A percentile compares a stretch with the other conserved stretches of the same genome.
phyloP scores from a whole-genome alignment of 139 green algal species.

The Chlamydomonas urium region DNA sequence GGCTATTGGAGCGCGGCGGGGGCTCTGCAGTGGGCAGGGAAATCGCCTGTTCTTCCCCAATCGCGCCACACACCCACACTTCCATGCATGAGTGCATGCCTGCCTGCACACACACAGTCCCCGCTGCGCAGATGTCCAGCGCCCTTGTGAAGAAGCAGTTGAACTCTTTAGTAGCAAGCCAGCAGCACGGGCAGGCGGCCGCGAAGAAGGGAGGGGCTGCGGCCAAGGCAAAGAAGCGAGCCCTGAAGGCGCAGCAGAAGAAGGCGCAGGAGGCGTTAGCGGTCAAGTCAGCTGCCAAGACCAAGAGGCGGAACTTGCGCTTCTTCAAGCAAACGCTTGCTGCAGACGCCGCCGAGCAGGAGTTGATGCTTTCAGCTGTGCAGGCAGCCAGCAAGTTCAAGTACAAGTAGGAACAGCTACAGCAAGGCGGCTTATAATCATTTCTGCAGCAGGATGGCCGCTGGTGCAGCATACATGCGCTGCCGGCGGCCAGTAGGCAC shows the following conservation, averaged over 20 bases:
- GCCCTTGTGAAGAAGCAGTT: conserved; percentile 42
- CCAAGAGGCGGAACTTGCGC: conserved; percentile 38
- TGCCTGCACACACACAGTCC: too few relatives aligned
- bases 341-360: conserved; percentile 1
- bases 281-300: neutral
- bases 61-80: too few relatives aligned
- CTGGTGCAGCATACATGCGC: too few relatives aligned
- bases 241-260: conserved; percentile 30
- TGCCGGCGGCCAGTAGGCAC: neutral
- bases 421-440: too few relatives aligned
- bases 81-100: too few relatives aligned
- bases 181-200: neutral
- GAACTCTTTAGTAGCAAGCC: conserved; percentile 16
- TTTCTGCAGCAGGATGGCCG: neutral
- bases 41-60: too few relatives aligned
- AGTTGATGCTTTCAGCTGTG: conserved; percentile 37
- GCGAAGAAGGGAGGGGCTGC: neutral
- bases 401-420: conserved; percentile 6
- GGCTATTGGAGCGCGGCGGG: too few relatives aligned
- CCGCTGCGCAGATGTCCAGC: conserved; percentile 35
- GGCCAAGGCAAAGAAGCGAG: conserved; percentile 22
- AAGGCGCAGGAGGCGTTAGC: conserved; percentile 16
- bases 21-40: too few relatives aligned
- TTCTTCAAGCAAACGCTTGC: conserved; percentile 45
- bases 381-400: neutral